Evolutionary conservation across 2,329 filamentous ascomycete species (phyloP).

Genomic region (Claviceps digitariae): DNA sequence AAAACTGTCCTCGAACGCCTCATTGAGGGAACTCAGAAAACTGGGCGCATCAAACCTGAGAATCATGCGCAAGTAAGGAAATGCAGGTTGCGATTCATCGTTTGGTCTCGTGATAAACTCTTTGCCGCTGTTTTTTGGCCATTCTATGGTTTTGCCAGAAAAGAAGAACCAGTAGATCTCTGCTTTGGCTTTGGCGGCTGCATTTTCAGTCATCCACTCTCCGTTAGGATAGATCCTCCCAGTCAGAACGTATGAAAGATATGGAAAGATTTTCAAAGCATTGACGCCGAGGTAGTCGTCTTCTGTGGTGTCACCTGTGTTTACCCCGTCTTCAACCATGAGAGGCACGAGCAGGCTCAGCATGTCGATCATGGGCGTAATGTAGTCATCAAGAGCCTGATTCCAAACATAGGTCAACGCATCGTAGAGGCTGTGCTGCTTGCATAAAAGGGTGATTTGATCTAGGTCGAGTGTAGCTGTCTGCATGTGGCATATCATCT

Average conservation of each 20-base stretch:
- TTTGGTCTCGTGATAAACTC: slow-evolving; percentile 47
- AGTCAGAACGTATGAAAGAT: slow-evolving; percentile 82
- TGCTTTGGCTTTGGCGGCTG: slow-evolving; percentile 64
- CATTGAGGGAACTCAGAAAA: slow-evolving; percentile 89
- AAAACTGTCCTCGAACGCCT: slow-evolving; percentile 92
- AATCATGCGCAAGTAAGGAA: slow-evolving; percentile 73
- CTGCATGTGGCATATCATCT: slow-evolving; percentile 87
- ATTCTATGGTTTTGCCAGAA: slow-evolving; percentile 62
- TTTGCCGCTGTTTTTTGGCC: slow-evolving; percentile 53
- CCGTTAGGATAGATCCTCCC: slow-evolving; percentile 86
- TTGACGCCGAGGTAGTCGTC: slow-evolving; percentile 52
- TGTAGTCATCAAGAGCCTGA: slow-evolving; percentile 73
- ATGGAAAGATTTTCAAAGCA: slow-evolving; percentile 86
- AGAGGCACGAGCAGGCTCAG: slow-evolving; percentile 51
- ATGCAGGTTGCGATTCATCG: slow-evolving; percentile 53
- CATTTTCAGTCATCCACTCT: slow-evolving; percentile 55
- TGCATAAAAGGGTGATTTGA: slow-evolving; percentile 80
- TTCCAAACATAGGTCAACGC: slow-evolving; percentile 97
- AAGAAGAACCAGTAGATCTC: slow-evolving; percentile 92
- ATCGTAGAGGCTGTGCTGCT: slow-evolving; percentile 84
- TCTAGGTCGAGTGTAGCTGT: slow-evolving; percentile 87
- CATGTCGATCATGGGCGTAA: slow-evolving; percentile 79
- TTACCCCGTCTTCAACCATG: slow-evolving; percentile 43
- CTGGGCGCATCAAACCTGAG: slow-evolving; percentile 81
- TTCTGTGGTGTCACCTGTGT: slow-evolving; percentile 39